phyloP scores from a whole-genome alignment of 2,329 filamentous ascomycete species.

The Aspergillus quadricinctus region DNA sequence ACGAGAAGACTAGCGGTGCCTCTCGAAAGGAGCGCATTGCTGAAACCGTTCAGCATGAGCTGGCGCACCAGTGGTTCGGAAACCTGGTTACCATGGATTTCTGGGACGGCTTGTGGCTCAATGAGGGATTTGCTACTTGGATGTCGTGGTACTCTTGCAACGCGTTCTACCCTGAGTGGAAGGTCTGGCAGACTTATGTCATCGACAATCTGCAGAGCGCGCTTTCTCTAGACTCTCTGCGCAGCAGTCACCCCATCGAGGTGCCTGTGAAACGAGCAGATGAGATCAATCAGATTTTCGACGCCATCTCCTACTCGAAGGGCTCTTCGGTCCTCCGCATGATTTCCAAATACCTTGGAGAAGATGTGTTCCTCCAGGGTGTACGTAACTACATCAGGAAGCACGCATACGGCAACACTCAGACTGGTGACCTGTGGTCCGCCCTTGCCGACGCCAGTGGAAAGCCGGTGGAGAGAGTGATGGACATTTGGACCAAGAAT shows the following conservation, averaged over 20 bases:
- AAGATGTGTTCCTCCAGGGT: slow-evolving; percentile 88
- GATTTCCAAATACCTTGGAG: slow-evolving; percentile 92
- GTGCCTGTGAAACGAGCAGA: slow-evolving; percentile 92
- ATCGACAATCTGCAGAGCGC: slow-evolving; percentile 88
- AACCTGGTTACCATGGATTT: slow-evolving; percentile 98
- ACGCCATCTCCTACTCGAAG: slow-evolving; percentile 96
- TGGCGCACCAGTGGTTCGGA: slow-evolving; percentile 97
- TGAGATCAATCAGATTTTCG: slow-evolving; percentile 97
- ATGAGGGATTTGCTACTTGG: slow-evolving; percentile 87
- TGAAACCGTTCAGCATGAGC: slow-evolving; percentile 92
- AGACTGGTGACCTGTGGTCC: slow-evolving; percentile 86
- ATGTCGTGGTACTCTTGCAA: slow-evolving; percentile 96
- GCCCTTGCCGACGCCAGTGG: slow-evolving; percentile 83
- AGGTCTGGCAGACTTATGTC: slow-evolving; percentile 94
- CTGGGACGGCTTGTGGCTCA: slow-evolving; percentile 97
- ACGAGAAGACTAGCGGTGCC: slow-evolving; percentile 86
- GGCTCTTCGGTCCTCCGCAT: slow-evolving; percentile 93
- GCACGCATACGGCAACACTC: slow-evolving; percentile 93
- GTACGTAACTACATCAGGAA: slow-evolving; percentile 89
- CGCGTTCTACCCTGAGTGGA: slow-evolving; percentile 95
- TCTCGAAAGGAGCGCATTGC: slow-evolving; percentile 88
- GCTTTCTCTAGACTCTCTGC: slow-evolving; percentile 79
- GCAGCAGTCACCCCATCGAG: slow-evolving; percentile 94
- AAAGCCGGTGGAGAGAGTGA: slow-evolving; percentile 83
- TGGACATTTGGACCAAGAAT: slow-evolving; percentile 96